phyloP scores from a whole-genome alignment of 179 eudicot genomes.

The Carnegiea gigantea region DNA sequence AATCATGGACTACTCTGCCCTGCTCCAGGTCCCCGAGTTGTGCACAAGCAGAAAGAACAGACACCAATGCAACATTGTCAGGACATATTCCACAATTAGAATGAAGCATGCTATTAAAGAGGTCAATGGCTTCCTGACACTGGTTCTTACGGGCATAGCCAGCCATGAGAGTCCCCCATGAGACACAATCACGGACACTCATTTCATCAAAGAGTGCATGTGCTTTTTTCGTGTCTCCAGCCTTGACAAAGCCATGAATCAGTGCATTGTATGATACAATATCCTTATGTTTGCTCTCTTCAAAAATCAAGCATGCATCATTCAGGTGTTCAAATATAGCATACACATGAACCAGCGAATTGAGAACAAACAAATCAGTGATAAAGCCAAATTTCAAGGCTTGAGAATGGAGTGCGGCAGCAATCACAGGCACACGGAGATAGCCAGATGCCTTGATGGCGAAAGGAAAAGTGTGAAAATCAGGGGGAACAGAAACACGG shows the following conservation, averaged over 20 bases:
- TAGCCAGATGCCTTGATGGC: slow-evolving; percentile 61
- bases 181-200: slow-evolving; percentile 57
- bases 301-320: slow-evolving; percentile 53
- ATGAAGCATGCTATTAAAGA: slow-evolving; percentile 52
- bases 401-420: slow-evolving; percentile 50
- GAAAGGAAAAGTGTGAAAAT: slow-evolving; percentile 77
- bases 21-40: slow-evolving; percentile 73
- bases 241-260: slow-evolving; percentile 72
- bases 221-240: slow-evolving; percentile 51
- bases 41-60: slow-evolving; percentile 77
- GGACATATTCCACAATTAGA: slow-evolving; percentile 33
- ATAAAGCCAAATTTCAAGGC: slow-evolving; percentile 53
- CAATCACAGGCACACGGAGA: slow-evolving; percentile 29
- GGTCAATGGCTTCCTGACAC: slow-evolving; percentile 54
- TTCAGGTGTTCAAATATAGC: slow-evolving; percentile 33
- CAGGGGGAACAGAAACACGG: slow-evolving; percentile 50
- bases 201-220: slow-evolving; percentile 61
- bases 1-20: slow-evolving; percentile 55
- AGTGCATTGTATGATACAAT: slow-evolving; percentile 60
- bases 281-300: slow-evolving; percentile 53
- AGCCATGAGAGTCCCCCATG: slow-evolving; percentile 78
- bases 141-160: slow-evolving; percentile 60
- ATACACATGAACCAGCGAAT: slow-evolving; percentile 57
- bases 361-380: slow-evolving; percentile 55
- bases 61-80: slow-evolving; percentile 65